Evolutionary conservation across 2,329 filamentous ascomycete species (phyloP).

Genomic region (Chalaropsis ovoidea): DNA sequence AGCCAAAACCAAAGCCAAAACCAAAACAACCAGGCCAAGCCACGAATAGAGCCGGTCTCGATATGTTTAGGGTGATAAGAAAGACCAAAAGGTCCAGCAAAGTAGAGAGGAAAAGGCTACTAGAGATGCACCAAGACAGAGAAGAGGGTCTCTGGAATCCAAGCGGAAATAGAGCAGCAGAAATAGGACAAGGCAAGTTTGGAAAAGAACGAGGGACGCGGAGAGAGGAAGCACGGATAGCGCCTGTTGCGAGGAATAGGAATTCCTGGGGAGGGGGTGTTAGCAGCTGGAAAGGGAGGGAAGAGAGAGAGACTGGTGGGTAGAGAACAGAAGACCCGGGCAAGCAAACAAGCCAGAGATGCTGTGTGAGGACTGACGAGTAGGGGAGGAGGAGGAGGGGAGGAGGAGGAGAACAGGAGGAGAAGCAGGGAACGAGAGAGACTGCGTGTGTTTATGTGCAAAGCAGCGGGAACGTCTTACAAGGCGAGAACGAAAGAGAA

Average conservation of each 20-base stretch:
- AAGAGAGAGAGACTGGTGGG: not conserved
- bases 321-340: not conserved
- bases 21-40: not conserved
- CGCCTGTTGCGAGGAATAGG: not conserved
- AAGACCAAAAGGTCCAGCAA: not conserved
- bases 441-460: not conserved
- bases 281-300: constrained; percentile 6
- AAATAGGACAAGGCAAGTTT: not conserved
- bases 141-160: constrained; percentile 9
- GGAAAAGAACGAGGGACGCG: not conserved
- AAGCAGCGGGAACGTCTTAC: constrained; percentile 1
- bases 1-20: not conserved
- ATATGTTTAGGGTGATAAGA: not conserved
- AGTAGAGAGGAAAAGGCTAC: not conserved
- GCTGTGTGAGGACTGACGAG: not conserved
- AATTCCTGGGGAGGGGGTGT: not conserved
- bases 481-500: not conserved
- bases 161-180: not conserved
- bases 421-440: not conserved
- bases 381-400: not conserved
- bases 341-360: not conserved
- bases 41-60: not conserved
- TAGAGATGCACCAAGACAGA: constrained; percentile 3
- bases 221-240: no score
- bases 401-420: not conserved